These are phyloP conservation scores for Parasitella parasitica DNA, from an alignment of 371 early-diverging fungal genomes.

Conservation along the genomic window DNA sequence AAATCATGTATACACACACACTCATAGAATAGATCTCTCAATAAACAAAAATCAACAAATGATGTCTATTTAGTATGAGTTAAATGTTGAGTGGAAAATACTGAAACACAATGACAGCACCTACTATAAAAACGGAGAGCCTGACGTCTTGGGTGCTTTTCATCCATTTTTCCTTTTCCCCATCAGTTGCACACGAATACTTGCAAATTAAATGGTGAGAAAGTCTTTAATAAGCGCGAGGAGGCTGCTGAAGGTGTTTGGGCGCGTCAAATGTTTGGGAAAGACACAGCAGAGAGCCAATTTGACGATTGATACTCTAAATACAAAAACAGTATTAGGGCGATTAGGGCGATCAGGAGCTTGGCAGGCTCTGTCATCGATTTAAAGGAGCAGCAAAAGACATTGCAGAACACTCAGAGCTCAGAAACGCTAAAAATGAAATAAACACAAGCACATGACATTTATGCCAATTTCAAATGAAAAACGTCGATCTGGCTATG, in stretches of 20 bases:
- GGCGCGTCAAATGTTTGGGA: background rate
- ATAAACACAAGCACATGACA: constrained; percentile 1
- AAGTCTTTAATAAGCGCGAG: background rate
- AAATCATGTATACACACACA: constrained; percentile 6
- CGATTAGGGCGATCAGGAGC: background rate
- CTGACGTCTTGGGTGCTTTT: background rate
- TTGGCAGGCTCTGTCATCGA: background rate
- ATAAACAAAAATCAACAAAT: no score
- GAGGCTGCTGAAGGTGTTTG: background rate
- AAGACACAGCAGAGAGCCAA: no score
- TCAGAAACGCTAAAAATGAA: background rate
- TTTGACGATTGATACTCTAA: no score
- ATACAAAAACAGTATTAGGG: no score
- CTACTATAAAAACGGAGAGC: background rate
- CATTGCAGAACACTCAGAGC: background rate
- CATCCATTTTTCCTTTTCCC: background rate
- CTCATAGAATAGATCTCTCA: background rate
- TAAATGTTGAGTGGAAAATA: background rate
- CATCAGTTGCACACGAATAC: background rate
- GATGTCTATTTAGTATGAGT: background rate
- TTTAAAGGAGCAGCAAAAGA: background rate
- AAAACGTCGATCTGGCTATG: background rate
- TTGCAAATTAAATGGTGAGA: background rate
- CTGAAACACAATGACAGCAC: background rate
- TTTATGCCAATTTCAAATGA: constrained; percentile 4